Conservation (phyloP, 2,329 filamentous ascomycete species). For the Teratosphaeria pseudoeucalypti region DNA sequence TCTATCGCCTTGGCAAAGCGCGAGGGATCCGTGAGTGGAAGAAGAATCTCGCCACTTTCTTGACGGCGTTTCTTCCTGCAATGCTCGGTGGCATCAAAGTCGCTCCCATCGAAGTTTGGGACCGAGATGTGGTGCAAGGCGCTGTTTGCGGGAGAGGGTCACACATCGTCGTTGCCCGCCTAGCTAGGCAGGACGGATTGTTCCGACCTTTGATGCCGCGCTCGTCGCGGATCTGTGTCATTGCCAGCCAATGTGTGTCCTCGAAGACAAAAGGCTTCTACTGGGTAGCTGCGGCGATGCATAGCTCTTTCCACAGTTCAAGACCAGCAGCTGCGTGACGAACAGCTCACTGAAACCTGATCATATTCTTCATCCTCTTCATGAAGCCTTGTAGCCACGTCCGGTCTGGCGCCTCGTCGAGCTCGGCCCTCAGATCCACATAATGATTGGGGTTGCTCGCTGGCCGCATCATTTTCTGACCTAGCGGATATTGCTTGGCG, state of each 20-base stretch:
- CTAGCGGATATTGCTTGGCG: constrained; percentile 39
- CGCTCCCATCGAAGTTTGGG: too few species aligned
- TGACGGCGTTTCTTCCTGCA: too few species aligned
- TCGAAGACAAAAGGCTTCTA: not conserved
- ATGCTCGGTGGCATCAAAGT: too few species aligned
- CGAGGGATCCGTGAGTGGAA: too few species aligned
- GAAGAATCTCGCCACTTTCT: too few species aligned
- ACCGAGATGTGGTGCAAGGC: too few species aligned
- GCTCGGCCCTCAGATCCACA: constrained; percentile 40
- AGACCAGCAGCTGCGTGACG: not conserved
- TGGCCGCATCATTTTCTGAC: constrained; percentile 38
- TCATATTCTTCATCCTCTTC: constrained; percentile 38
- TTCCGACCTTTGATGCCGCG: too few species aligned
- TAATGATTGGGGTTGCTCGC: constrained; percentile 44
- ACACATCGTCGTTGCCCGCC: too few species aligned
- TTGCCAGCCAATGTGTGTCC: not conserved
- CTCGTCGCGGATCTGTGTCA: not conserved
- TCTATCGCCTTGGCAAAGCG: too few species aligned
- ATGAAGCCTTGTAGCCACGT: constrained; percentile 35
- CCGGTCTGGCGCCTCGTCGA: constrained; percentile 43
- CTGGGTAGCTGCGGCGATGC: not conserved
- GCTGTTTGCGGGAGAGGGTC: too few species aligned
- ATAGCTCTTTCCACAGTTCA: not conserved
- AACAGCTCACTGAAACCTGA: constrained; percentile 31
- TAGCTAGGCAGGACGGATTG: too few species aligned